phyloP scores from a whole-genome alignment of 2,329 filamentous ascomycete species.

The Pyrenophora teres region DNA sequence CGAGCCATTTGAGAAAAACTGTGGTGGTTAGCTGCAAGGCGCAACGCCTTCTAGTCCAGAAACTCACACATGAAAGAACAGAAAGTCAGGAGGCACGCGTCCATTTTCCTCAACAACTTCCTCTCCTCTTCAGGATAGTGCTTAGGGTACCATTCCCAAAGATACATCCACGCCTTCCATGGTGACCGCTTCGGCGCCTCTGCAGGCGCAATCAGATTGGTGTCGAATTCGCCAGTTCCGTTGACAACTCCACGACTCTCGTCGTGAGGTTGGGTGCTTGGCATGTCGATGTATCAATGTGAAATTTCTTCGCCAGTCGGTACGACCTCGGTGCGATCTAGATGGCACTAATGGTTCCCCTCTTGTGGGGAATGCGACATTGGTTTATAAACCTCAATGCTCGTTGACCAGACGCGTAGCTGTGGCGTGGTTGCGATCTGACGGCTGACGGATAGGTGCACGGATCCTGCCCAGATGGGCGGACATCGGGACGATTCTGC shows the following conservation, averaged over 20 bases:
- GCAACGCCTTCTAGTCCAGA: neutral
- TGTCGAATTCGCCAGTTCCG: constrained; percentile 29
- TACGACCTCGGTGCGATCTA: constrained; percentile 3
- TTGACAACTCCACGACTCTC: constrained; percentile 26
- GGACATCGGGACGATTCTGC: constrained; percentile 35
- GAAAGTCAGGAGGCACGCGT: constrained; percentile 44
- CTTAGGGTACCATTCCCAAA: constrained; percentile 47
- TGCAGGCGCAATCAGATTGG: constrained; percentile 38
- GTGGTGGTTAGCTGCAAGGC: neutral
- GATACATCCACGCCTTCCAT: constrained; percentile 47
- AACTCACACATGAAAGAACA: constrained; percentile 47
- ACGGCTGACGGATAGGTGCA: constrained; percentile 16
- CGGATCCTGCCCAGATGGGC: constrained; percentile 12
- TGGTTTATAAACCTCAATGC: too few species aligned
- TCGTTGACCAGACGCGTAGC: constrained; percentile 28
- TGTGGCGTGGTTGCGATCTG: constrained; percentile 15
- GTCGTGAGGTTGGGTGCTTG: constrained; percentile 28
- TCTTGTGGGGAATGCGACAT: neutral
- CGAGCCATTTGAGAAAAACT: constrained; percentile 49
- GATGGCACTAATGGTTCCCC: constrained; percentile 4
- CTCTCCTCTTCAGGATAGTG: constrained; percentile 44
- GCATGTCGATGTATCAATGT: constrained; percentile 11
- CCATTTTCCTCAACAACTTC: constrained; percentile 43
- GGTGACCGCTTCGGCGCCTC: constrained; percentile 44
- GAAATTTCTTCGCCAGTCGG: neutral